Evolutionary conservation across 306 rosid species (phyloP).

Genomic region (Pueraria montana): DNA sequence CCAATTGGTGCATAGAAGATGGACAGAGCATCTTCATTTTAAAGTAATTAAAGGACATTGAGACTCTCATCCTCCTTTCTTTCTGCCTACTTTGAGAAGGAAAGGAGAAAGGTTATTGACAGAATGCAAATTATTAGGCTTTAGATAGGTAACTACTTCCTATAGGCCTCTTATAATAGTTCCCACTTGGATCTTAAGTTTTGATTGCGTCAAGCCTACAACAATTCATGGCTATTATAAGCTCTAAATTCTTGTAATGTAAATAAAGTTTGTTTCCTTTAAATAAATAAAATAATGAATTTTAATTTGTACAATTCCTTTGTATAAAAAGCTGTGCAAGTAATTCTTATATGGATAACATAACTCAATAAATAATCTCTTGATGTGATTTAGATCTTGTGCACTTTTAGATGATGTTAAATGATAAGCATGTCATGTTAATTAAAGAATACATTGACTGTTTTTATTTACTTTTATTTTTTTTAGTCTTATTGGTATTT

Average conservation of each 20-base stretch:
- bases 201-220: not conserved
- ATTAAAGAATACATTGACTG: not conserved
- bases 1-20: constrained; percentile 20
- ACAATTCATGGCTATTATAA: not conserved
- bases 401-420: too few relatives aligned
- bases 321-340: too few relatives aligned
- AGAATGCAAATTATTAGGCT: constrained; percentile 29
- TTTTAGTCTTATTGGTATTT: not conserved
- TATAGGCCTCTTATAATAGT: not conserved
- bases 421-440: not conserved
- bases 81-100: not conserved
- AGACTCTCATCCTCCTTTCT: not conserved
- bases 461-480: not conserved
- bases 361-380: not conserved
- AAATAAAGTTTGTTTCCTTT: not conserved
- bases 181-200: not conserved
- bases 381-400: too few relatives aligned
- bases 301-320: too few relatives aligned
- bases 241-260: not conserved
- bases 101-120: constrained; percentile 20
- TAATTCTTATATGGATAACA: too few relatives aligned
- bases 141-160: constrained; percentile 15
- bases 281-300: not conserved
- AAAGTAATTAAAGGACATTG: constrained; percentile 38
- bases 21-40: constrained; percentile 44